Conservation (phyloP, 257 asterid species). For the Asclepias syriaca region DNA sequence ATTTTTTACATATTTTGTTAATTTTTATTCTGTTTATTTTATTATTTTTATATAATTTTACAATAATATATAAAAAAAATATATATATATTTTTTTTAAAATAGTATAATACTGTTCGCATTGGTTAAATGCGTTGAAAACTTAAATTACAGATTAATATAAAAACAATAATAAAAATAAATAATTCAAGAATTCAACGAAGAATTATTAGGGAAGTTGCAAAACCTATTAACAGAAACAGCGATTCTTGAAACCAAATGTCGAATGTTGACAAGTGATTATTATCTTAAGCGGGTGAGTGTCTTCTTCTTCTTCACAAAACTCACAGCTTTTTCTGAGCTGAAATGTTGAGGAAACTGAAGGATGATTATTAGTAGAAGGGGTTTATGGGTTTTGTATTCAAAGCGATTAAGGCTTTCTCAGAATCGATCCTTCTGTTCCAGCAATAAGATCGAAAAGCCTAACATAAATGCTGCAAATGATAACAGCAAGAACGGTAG, state of each 20-base stretch:
- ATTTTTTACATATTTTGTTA: too few species aligned
- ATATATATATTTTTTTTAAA: too few species aligned
- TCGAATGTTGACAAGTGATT: neutral
- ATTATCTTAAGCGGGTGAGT: neutral
- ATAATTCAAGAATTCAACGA: too few species aligned
- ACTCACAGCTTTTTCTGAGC: neutral
- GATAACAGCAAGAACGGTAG: constrained; percentile 17
- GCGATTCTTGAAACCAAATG: neutral
- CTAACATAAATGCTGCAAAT: constrained; percentile 22
- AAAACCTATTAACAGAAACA: neutral
- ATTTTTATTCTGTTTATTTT: too few species aligned
- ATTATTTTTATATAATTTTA: too few species aligned
- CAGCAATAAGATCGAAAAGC: constrained; percentile 20
- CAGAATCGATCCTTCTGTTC: constrained; percentile 38
- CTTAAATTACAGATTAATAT: too few species aligned
- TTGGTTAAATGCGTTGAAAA: too few species aligned
- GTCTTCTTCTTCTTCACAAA: neutral
- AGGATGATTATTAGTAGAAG: constrained; percentile 41
- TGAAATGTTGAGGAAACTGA: constrained; percentile 22
- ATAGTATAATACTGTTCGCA: too few species aligned
- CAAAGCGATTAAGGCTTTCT: constrained; percentile 14
- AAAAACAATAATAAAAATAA: too few species aligned
- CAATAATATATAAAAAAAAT: too few species aligned
- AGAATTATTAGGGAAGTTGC: too few species aligned
- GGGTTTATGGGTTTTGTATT: constrained; percentile 33